phyloP scores from a whole-genome alignment of 257 asterid species.

The Solanum acaule region DNA sequence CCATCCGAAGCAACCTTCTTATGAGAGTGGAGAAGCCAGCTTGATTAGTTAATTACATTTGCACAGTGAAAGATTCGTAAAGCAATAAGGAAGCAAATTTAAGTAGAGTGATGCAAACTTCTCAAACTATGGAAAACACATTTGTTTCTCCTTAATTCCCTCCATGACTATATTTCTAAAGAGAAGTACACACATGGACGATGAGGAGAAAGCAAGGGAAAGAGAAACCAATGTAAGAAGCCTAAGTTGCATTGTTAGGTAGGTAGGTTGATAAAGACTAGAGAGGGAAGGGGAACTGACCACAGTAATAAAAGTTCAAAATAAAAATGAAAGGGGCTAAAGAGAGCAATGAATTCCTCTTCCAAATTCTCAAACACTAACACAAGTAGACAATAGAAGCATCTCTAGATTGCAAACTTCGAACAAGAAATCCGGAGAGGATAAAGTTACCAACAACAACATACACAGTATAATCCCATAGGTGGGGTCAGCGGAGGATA shows the following conservation, averaged over 20 bases:
- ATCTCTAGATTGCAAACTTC: background rate
- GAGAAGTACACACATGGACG: background rate
- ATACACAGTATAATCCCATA: background rate
- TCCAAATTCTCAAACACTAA: background rate
- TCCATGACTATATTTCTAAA: background rate
- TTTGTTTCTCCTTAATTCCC: background rate
- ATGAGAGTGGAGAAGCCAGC: background rate
- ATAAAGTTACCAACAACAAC: background rate
- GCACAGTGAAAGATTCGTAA: background rate
- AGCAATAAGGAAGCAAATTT: no score
- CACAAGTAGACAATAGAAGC: background rate
- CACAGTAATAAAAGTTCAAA: background rate
- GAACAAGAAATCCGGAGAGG: background rate
- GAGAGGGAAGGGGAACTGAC: background rate
- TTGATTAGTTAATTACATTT: background rate
- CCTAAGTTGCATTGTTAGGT: background rate
- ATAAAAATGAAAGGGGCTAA: background rate
- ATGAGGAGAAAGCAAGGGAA: background rate
- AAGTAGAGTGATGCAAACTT: background rate
- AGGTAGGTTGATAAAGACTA: background rate
- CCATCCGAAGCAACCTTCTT: background rate
- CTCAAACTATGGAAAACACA: background rate
- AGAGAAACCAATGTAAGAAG: background rate
- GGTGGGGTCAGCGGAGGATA: background rate
- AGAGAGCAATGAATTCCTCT: background rate